Evolutionary conservation across 75 land plant genomes (phyloP).

Genomic region (Cryptomeria japonica): DNA sequence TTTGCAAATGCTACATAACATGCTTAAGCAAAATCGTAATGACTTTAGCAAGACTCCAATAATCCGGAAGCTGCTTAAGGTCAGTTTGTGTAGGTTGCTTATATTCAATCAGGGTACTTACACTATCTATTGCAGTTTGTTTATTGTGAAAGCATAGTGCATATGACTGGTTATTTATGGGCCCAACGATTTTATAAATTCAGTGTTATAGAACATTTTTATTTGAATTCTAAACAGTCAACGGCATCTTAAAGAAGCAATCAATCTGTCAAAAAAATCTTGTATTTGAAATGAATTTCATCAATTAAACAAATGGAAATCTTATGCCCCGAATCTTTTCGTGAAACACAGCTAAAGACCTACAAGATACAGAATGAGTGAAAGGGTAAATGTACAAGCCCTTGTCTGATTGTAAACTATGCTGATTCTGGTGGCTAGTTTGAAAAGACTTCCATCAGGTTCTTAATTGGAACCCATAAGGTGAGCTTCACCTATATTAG

Average conservation of each 20-base stretch:
- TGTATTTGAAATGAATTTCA: neutral
- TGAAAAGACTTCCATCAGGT: too few species aligned
- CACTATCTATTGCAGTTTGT: neutral
- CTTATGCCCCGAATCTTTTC: neutral
- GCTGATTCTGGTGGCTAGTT: too few species aligned
- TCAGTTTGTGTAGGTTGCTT: constrained; percentile 6
- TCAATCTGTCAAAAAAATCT: neutral
- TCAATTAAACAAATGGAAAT: neutral
- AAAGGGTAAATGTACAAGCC: too few species aligned
- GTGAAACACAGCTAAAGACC: neutral
- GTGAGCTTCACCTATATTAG: too few species aligned
- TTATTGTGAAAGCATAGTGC: neutral
- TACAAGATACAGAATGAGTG: too few species aligned
- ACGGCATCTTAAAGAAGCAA: neutral
- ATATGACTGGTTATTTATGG: neutral
- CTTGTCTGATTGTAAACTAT: too few species aligned
- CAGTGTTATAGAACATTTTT: neutral
- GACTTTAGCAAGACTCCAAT: constrained; percentile 70
- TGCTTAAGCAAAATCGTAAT: constrained; percentile 71
- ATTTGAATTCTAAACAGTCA: too few species aligned
- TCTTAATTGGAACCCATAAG: too few species aligned
- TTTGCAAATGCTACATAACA: constrained; percentile 70
- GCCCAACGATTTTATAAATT: neutral
- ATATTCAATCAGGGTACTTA: neutral
- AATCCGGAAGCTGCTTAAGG: constrained; percentile 78